Percentiles rank a stretch among this genome's conserved stretches.
These are phyloP conservation scores for Pyrenophora tritici-repentis DNA, from an alignment of 2,329 filamentous ascomycete species.

Conservation along the genomic window DNA sequence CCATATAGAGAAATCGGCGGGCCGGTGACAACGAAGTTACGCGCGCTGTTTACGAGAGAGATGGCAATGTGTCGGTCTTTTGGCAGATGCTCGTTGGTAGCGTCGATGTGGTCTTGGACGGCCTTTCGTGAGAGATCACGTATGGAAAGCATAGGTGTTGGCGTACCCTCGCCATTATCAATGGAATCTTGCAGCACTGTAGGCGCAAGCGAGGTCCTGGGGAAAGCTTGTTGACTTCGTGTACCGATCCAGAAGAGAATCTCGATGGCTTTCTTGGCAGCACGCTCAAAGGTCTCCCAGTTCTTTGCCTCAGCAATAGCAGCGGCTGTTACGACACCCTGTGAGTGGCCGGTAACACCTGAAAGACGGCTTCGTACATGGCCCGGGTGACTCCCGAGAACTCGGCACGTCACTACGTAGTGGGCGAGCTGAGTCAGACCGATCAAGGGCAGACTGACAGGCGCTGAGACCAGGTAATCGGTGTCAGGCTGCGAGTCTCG, in stretches of 20 bases:
- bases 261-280: slow-evolving; percentile 78
- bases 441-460: slow-evolving; percentile 88
- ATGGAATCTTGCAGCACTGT: slow-evolving; percentile 89
- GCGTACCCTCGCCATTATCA: slow-evolving; percentile 91
- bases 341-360: slow-evolving; percentile 93
- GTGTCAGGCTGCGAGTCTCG: slow-evolving; percentile 88
- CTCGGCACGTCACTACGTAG: slow-evolving; percentile 92
- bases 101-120: slow-evolving; percentile 95
- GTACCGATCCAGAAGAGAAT: slow-evolving; percentile 99
- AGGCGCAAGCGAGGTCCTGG: slow-evolving; percentile 89
- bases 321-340: slow-evolving; percentile 92
- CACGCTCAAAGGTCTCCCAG: slow-evolving; percentile 89
- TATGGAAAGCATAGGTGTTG: slow-evolving; percentile 97
- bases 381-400: slow-evolving; percentile 85
- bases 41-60: slow-evolving; percentile 93
- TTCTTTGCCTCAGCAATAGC: slow-evolving; percentile 87
- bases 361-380: slow-evolving; percentile 82
- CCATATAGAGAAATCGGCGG: slow-evolving; percentile 95
- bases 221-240: slow-evolving; percentile 96
- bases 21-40: slow-evolving; percentile 95
- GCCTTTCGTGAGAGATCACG: slow-evolving; percentile 86
- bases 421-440: slow-evolving; percentile 95
- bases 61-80: slow-evolving; percentile 91
- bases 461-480: slow-evolving; percentile 66
- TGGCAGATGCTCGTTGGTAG: slow-evolving; percentile 94